Evolutionary conservation across 2,329 filamentous ascomycete species (phyloP).

Genomic region (Fusarium drepaniforme): DNA sequence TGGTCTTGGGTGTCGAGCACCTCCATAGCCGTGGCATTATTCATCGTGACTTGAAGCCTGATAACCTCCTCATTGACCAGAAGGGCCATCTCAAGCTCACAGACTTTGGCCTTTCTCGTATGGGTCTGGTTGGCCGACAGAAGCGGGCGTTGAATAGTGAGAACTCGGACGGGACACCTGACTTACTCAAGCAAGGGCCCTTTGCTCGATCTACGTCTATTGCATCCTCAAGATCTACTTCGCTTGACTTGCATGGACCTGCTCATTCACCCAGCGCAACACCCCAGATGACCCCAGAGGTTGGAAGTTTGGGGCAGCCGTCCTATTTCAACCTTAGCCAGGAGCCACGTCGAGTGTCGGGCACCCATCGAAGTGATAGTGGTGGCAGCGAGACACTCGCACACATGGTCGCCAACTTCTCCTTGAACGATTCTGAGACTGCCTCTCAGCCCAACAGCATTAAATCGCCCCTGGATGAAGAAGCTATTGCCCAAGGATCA

Average conservation of each 20-base stretch:
- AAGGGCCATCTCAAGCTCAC: constrained; percentile 97
- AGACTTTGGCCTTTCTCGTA: constrained; percentile 95
- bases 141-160: constrained; percentile 88
- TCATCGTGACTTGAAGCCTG: constrained; percentile 95
- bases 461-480: constrained; percentile 79
- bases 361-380: constrained; percentile 88
- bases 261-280: constrained; percentile 84
- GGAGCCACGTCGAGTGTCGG: constrained; percentile 78
- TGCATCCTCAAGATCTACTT: constrained; percentile 91
- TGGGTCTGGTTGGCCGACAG: constrained; percentile 96
- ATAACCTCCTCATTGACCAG: constrained; percentile 96
- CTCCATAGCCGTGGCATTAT: constrained; percentile 95
- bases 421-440: constrained; percentile 72
- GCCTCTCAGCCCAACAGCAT: constrained; percentile 58
- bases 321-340: constrained; percentile 89
- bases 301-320: constrained; percentile 77
- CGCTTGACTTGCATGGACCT: constrained; percentile 85
- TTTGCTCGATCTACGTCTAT: constrained; percentile 89
- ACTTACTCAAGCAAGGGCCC: constrained; percentile 91
- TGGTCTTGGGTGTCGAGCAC: constrained; percentile 96
- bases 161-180: constrained; percentile 85
- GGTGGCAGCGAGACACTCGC: constrained; percentile 88
- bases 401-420: constrained; percentile 85
- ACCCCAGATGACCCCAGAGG: constrained; percentile 84
- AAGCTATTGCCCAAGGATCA: constrained; percentile 78